These are phyloP conservation scores for Lasiosphaeria hispida DNA, from an alignment of 495 filamentous ascomycete genomes.

Conservation along the genomic window DNA sequence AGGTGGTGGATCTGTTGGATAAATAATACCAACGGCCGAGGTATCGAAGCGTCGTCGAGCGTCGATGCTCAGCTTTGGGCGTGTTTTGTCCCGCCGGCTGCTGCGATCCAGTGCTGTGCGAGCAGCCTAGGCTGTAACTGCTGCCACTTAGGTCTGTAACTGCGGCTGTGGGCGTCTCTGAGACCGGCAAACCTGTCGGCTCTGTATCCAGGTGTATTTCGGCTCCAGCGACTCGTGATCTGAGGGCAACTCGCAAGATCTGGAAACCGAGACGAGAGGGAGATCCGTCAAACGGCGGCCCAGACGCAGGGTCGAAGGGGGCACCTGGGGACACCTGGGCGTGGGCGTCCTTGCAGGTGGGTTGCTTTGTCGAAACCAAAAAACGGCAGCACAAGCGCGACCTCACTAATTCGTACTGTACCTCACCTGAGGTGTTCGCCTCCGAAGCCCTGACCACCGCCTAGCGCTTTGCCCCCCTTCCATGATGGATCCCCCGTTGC, in stretches of 20 bases:
- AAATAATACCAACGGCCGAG: neutral
- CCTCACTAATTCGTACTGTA: neutral
- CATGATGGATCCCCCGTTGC: neutral
- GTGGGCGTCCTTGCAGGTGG: neutral
- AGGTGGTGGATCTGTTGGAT: neutral
- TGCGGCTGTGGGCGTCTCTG: slow-evolving; percentile 13
- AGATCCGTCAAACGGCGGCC: slow-evolving; percentile 14
- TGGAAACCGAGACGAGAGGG: slow-evolving; percentile 15
- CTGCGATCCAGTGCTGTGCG: neutral
- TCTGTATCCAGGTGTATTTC: slow-evolving; percentile 1
- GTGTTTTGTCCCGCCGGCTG: neutral
- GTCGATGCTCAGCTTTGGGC: neutral
- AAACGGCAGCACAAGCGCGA: neutral
- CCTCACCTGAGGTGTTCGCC: no score
- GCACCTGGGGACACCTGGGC: neutral
- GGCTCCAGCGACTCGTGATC: slow-evolving; percentile 15
- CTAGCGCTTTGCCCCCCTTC: slow-evolving; percentile 13
- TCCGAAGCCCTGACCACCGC: slow-evolving; percentile 15
- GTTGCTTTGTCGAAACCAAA: neutral
- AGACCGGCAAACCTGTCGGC: slow-evolving; percentile 19
- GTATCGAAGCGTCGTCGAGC: neutral
- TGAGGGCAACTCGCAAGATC: neutral
- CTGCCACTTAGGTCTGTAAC: neutral
- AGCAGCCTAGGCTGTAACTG: slow-evolving; percentile 6
- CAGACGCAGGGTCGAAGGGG: slow-evolving; percentile 1